Evolutionary conservation across 495 filamentous ascomycete species (phyloP).

Genomic region (Xylaria scruposa): DNA sequence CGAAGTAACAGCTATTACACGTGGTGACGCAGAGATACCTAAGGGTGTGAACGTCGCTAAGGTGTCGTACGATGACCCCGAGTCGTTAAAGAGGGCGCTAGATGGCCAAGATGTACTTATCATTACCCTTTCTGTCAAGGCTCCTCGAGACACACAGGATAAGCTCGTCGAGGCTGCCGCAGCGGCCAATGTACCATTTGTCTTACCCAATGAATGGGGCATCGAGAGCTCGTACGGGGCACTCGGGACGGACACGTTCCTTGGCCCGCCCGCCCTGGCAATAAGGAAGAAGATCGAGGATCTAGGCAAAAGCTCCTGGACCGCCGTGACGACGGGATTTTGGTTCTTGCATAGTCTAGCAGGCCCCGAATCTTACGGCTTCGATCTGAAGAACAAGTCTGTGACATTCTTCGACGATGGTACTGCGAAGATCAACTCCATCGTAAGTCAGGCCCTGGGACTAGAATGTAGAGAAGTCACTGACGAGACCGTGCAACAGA

Average conservation of each 20-base stretch:
- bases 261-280: slow-evolving; percentile 6
- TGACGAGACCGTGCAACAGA: slow-evolving; percentile 34
- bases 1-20: slow-evolving; percentile 62
- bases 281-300: slow-evolving; percentile 44
- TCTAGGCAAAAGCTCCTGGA: slow-evolving; percentile 57
- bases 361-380: slow-evolving; percentile 37
- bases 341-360: slow-evolving; percentile 53
- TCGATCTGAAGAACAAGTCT: slow-evolving; percentile 39
- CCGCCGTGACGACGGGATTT: slow-evolving; percentile 50
- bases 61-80: slow-evolving; percentile 53
- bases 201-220: slow-evolving; percentile 67
- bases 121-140: slow-evolving; percentile 56
- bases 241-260: slow-evolving; percentile 27
- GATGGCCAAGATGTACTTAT: slow-evolving; percentile 61
- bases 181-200: slow-evolving; percentile 62
- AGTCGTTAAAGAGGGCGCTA: slow-evolving; percentile 49
- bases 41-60: slow-evolving; percentile 47
- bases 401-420: slow-evolving; percentile 46
- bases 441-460: slow-evolving; percentile 28
- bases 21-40: slow-evolving; percentile 47
- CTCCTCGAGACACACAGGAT: slow-evolving; percentile 29
- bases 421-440: slow-evolving; percentile 42
- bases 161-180: slow-evolving; percentile 64
- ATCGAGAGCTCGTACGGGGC: slow-evolving; percentile 41
- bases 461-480: neutral